Conservation (phyloP, 148 eudicot genomes). For the Cornus suecica region DNA sequence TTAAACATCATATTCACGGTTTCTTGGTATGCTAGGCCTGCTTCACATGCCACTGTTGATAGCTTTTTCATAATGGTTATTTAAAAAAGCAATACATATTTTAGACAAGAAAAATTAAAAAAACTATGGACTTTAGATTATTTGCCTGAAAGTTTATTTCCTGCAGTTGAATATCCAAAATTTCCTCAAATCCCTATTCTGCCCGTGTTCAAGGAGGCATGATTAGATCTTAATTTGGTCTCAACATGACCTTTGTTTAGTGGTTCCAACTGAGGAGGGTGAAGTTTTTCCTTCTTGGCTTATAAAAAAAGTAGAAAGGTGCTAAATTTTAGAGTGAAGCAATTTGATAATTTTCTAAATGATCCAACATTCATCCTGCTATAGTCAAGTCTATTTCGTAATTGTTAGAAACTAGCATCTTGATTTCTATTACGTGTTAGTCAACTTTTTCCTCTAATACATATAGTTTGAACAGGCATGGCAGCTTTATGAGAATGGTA, state of each 20-base stretch:
- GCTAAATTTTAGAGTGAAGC: not conserved
- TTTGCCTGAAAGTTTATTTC: not conserved
- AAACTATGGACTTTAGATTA: too few relatives aligned
- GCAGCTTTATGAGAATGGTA: conserved; percentile 70
- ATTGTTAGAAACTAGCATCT: conserved; percentile 1
- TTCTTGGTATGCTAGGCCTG: not conserved
- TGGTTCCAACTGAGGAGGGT: not conserved
- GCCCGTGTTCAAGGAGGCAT: not conserved
- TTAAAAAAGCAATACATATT: not conserved
- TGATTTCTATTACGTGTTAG: not conserved
- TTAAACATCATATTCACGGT: not conserved
- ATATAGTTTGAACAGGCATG: conserved; percentile 56
- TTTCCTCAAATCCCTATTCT: too few relatives aligned
- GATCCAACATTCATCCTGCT: not conserved
- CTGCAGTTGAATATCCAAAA: not conserved
- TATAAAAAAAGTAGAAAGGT: not conserved
- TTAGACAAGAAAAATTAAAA: too few relatives aligned
- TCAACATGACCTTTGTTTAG: not conserved
- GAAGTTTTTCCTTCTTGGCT: not conserved
- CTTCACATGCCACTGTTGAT: not conserved
- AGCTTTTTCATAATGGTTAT: not conserved
- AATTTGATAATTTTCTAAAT: not conserved
- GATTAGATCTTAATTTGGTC: not conserved
- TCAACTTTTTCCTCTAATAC: not conserved
- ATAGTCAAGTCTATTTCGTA: not conserved